Evolutionary conservation across 306 rosid genomes (phyloP).

Genomic region (Phaseolus lunatus): DNA sequence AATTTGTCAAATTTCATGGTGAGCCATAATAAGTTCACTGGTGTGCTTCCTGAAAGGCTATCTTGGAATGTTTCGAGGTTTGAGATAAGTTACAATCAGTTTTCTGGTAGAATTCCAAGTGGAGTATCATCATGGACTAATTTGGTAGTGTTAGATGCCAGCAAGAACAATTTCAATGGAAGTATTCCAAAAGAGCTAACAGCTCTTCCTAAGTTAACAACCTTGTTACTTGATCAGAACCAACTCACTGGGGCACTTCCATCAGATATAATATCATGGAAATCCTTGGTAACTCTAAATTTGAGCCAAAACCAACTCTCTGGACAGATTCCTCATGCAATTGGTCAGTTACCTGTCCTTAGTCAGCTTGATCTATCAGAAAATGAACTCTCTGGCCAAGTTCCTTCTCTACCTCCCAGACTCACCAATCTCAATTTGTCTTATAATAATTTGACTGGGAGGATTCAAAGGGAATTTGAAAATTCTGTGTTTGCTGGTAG

Average conservation of each 20-base stretch:
- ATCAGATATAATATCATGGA: constrained; percentile 54
- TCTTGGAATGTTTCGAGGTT: constrained; percentile 40
- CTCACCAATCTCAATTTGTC: constrained; percentile 49
- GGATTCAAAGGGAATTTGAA: constrained; percentile 56
- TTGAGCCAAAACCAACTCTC: constrained; percentile 57
- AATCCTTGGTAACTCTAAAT: constrained; percentile 51
- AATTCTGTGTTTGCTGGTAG: constrained; percentile 51
- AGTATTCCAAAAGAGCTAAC: constrained; percentile 66
- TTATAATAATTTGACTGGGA: constrained; percentile 59
- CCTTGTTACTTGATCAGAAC: constrained; percentile 62
- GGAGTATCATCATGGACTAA: constrained; percentile 60
- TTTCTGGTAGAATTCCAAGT: constrained; percentile 62
- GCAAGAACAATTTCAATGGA: constrained; percentile 66
- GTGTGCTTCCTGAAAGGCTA: constrained; percentile 45
- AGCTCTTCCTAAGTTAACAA: constrained; percentile 49
- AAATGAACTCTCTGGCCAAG: constrained; percentile 64
- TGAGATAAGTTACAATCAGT: constrained; percentile 59
- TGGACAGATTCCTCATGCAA: constrained; percentile 56
- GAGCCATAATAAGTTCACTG: constrained; percentile 45
- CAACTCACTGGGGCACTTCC: constrained; percentile 60
- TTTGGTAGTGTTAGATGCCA: constrained; percentile 58
- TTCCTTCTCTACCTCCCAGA: constrained; percentile 56
- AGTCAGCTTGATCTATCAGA: constrained; percentile 68
- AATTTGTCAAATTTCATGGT: constrained; percentile 49
- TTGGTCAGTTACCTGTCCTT: constrained; percentile 61